Evolutionary conservation across 1,139 yeast genomes (phyloP).

Genomic region (Suhomyces panamericanus): DNA sequence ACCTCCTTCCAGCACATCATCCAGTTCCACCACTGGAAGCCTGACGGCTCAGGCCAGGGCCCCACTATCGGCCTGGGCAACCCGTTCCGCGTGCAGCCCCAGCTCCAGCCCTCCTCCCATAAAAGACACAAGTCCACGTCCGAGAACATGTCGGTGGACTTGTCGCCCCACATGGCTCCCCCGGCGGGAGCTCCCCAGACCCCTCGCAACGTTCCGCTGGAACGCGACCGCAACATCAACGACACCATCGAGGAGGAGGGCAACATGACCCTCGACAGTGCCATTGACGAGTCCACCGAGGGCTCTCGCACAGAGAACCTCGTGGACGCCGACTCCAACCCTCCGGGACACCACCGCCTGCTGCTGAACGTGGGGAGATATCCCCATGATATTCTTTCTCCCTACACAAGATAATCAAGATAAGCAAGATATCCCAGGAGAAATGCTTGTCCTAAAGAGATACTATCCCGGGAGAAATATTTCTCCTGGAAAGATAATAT

Average conservation of each 20-base stretch:
- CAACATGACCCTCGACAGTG: conserved; percentile 16
- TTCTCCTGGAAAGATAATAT: no score
- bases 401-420: conserved; percentile 3
- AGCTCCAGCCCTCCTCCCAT: conserved; percentile 16
- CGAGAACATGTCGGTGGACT: conserved; percentile 19
- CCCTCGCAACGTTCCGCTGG: conserved; percentile 6
- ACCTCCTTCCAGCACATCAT: conserved; percentile 53
- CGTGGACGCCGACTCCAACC: conserved; percentile 13
- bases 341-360: conserved; percentile 15
- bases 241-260: conserved; percentile 16
- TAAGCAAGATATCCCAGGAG: no score
- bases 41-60: conserved; percentile 32
- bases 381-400: conserved; percentile 21
- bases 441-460: no score
- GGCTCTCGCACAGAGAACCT: conserved; percentile 11
- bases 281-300: conserved; percentile 13
- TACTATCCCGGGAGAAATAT: no score
- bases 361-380: conserved; percentile 21
- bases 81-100: conserved; percentile 14
- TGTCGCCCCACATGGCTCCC: conserved; percentile 6
- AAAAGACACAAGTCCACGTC: conserved; percentile 24
- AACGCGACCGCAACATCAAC: conserved; percentile 6
- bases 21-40: conserved; percentile 56
- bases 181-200: conserved; percentile 6
- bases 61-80: conserved; percentile 14